Evolutionary conservation across 768 basidiomycete genomes (phyloP).

Genomic region (Dioszegia crocea): DNA sequence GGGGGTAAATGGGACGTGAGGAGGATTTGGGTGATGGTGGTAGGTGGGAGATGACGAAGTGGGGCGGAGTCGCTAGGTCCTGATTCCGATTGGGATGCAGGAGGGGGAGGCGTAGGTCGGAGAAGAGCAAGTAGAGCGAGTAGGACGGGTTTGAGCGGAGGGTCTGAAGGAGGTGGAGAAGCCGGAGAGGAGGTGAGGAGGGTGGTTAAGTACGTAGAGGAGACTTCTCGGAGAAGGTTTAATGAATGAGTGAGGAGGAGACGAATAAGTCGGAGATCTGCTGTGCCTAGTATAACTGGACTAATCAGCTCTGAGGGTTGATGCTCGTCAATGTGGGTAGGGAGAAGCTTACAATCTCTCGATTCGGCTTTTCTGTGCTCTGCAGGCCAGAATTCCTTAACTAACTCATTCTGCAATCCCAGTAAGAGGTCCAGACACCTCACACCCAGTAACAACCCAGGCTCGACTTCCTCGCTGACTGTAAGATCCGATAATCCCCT

Average conservation of each 20-base stretch:
- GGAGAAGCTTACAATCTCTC: constrained; percentile 17
- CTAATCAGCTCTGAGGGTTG: constrained; percentile 6
- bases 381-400: constrained; percentile 30
- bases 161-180: not conserved
- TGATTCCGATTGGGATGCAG: constrained; percentile 16
- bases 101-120: constrained; percentile 14
- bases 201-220: constrained; percentile 5
- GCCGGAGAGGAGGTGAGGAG: not conserved
- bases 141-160: constrained; percentile 4
- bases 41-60: constrained; percentile 14
- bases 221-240: constrained; percentile 12
- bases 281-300: constrained; percentile 31
- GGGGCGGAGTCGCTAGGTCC: constrained; percentile 17
- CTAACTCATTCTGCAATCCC: constrained; percentile 17
- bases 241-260: constrained; percentile 16
- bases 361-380: constrained; percentile 6
- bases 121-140: constrained; percentile 14
- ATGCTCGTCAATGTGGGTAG: no score
- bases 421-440: constrained; percentile 24
- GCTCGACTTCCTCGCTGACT: no score
- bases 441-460: constrained; percentile 21
- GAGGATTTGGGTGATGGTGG: constrained; percentile 23
- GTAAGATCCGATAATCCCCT: no score
- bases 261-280: constrained; percentile 25
- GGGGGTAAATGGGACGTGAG: constrained; percentile 17